Evolutionary conservation across 768 basidiomycete genomes (phyloP).

Genomic region (Boletus coccyginus): DNA sequence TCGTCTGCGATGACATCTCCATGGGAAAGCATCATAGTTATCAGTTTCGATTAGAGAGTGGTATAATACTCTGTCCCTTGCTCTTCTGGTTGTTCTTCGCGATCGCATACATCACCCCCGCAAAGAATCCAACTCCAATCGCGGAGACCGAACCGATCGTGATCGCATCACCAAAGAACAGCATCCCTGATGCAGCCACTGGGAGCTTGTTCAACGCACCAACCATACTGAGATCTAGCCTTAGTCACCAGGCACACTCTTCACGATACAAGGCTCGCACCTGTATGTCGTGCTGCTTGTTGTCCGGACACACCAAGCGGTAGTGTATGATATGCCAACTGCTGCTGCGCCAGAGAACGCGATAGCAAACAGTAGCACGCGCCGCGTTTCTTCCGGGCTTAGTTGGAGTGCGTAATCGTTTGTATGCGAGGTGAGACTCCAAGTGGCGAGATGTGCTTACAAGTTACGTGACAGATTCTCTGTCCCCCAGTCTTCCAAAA

Average conservation of each 20-base stretch:
- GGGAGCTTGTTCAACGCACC: slow-evolving; percentile 97
- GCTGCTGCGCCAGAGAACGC: slow-evolving; percentile 97
- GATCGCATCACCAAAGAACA: slow-evolving; percentile 92
- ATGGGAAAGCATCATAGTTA: slow-evolving; percentile 8
- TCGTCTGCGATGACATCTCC: too few species aligned
- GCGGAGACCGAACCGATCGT: slow-evolving; percentile 88
- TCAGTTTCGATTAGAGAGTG: slow-evolving; percentile 54
- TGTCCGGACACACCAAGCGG: slow-evolving; percentile 96
- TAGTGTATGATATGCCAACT: slow-evolving; percentile 93
- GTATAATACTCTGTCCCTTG: slow-evolving; percentile 59
- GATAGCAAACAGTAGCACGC: slow-evolving; percentile 80
- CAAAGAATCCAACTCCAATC: slow-evolving; percentile 84
- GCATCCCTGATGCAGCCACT: slow-evolving; percentile 97
- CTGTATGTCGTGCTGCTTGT: slow-evolving; percentile 99
- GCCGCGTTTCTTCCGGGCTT: slow-evolving; percentile 82
- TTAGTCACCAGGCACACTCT: slow-evolving; percentile 6
- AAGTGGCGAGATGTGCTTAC: slow-evolving; percentile 47
- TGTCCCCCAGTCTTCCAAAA: slow-evolving; percentile 86
- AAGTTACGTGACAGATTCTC: slow-evolving; percentile 82
- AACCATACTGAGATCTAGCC: slow-evolving; percentile 67
- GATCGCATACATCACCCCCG: slow-evolving; percentile 87
- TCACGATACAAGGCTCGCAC: slow-evolving; percentile 35
- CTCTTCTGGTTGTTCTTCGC: slow-evolving; percentile 91
- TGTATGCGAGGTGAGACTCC: neutral
- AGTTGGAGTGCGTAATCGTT: neutral